Base-by-base conservation (phyloP, 2,329 filamentous ascomycete species). In the Penicillium olsonii region DNA sequence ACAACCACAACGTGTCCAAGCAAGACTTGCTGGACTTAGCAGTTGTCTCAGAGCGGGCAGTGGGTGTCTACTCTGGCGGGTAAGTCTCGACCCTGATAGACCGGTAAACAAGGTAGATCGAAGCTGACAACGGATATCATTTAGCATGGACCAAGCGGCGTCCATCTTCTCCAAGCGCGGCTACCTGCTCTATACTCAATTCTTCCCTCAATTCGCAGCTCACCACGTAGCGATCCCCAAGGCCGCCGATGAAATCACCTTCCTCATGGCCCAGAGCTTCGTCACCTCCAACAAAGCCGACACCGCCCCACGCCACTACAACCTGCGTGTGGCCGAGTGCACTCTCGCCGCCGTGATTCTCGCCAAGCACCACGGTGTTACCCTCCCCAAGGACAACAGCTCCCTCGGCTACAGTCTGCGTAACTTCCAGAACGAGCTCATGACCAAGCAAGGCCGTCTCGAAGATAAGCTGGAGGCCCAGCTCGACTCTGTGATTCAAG, bases 21-120 rank as follows among this genome's bases (percentile, higher is more conserved):
- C 94, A 87, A 59, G 88, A 94, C 69, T 76, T 99, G 37, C 89
- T 92, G 1, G 92, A 97, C 74, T 80, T 97, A 43, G 92, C 94
- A 18, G 92, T 99, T 59, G 90, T 96, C 31, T 95, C 91, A 38
- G 94, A 99, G 75, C 84, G 94, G 48, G 87, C 88, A 14, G 94
- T 97, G 4, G 94, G 94, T 43, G 94, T 99, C 61, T 97, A 97
- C 74, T 95, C 91, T 5, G 94, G 94, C 70, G 94, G 89, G 87
- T 90, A 74, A 76, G 84, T 31, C n/a, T 31, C 2, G 2, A 31
- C 7, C 2, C 3, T 61, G 15, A 37, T 14, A 14, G 2, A 10
- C 11, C 20, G 7, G 5, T 17, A n/a, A 37, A 8, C 2, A 22
- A 33, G 5, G 8, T 14, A 18, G 18, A 18, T 15, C 8, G 29